phyloP scores from a whole-genome alignment of 2,329 filamentous ascomycete species.

The Colletotrichum caudatum region DNA sequence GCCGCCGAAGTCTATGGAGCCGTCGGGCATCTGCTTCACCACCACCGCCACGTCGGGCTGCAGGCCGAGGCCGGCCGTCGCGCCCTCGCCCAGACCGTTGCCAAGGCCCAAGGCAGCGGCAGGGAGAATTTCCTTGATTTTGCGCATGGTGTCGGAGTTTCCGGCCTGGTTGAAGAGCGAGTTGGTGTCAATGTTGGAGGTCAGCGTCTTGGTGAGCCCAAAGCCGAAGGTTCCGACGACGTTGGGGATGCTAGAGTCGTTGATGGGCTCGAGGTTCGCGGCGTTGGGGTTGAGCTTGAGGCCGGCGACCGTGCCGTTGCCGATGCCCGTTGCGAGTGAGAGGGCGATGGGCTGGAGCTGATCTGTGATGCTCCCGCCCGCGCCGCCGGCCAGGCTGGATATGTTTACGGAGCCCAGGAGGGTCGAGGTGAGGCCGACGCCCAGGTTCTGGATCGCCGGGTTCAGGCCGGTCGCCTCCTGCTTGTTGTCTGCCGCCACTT shows the following conservation, averaged over 20 bases:
- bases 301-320: slow-evolving; percentile 44
- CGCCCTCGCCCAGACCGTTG: slow-evolving; percentile 46
- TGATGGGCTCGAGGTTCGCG: slow-evolving; percentile 40
- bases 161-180: slow-evolving; percentile 38
- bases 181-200: slow-evolving; percentile 45
- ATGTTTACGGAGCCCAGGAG: slow-evolving; percentile 46
- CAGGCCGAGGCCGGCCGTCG: slow-evolving; percentile 46
- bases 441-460: slow-evolving; percentile 47
- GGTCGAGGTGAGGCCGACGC: slow-evolving; percentile 47
- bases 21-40: slow-evolving; percentile 44
- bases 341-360: slow-evolving; percentile 43
- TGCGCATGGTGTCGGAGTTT: slow-evolving; percentile 36
- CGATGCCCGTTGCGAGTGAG: slow-evolving; percentile 44
- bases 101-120: slow-evolving; percentile 47
- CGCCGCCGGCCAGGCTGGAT: slow-evolving; percentile 13
- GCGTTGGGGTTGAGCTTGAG: slow-evolving; percentile 43
- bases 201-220: slow-evolving; percentile 46
- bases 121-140: slow-evolving; percentile 43
- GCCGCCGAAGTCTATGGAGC: slow-evolving; percentile 42
- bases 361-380: slow-evolving; percentile 24
- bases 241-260: slow-evolving; percentile 43
- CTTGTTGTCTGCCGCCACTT: slow-evolving; percentile 47
- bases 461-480: slow-evolving; percentile 48
- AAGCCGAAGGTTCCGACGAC: slow-evolving; percentile 47
- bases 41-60: slow-evolving; percentile 44